Conservation (phyloP, 2,329 filamentous ascomycete genomes). For the Xylaria arbuscula region DNA sequence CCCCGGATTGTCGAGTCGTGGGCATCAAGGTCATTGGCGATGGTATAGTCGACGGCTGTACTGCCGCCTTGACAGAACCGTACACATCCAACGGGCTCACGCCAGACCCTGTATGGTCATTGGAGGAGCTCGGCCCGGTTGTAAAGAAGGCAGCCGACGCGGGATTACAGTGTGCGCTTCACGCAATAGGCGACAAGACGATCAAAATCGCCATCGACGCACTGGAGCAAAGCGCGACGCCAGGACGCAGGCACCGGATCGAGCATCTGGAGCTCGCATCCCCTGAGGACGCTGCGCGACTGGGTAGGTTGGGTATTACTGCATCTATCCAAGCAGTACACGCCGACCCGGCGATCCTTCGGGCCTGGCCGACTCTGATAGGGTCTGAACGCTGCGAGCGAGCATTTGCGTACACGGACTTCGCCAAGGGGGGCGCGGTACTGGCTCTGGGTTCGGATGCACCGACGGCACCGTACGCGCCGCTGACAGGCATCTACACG, state of each 20-base stretch:
- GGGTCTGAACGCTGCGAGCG: constrained; percentile 64
- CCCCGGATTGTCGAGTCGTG: constrained; percentile 61
- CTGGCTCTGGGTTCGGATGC: constrained; percentile 60
- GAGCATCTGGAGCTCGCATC: constrained; percentile 72
- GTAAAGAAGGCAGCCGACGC: constrained; percentile 64
- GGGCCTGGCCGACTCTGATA: constrained; percentile 69
- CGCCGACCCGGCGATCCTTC: constrained; percentile 69
- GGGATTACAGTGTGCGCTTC: constrained; percentile 70
- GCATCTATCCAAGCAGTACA: constrained; percentile 70
- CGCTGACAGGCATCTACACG: constrained; percentile 58
- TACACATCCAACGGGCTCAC: constrained; percentile 62
- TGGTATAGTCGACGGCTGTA: constrained; percentile 73
- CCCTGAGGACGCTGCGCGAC: constrained; percentile 63
- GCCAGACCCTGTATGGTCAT: constrained; percentile 66
- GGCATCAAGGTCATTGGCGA: constrained; percentile 75
- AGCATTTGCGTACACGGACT: constrained; percentile 73
- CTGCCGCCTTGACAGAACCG: constrained; percentile 68
- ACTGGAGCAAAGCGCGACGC: constrained; percentile 57
- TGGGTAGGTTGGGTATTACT: constrained; percentile 69
- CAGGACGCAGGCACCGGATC: constrained; percentile 67
- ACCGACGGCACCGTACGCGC: constrained; percentile 58
- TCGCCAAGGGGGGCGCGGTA: constrained; percentile 58
- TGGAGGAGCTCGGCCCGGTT: constrained; percentile 62
- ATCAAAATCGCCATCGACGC: constrained; percentile 68
- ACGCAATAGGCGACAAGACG: constrained; percentile 73